Base-by-base conservation (phyloP, 192 early-diverging fungal genomes). In the Coemansia sp. region DNA sequence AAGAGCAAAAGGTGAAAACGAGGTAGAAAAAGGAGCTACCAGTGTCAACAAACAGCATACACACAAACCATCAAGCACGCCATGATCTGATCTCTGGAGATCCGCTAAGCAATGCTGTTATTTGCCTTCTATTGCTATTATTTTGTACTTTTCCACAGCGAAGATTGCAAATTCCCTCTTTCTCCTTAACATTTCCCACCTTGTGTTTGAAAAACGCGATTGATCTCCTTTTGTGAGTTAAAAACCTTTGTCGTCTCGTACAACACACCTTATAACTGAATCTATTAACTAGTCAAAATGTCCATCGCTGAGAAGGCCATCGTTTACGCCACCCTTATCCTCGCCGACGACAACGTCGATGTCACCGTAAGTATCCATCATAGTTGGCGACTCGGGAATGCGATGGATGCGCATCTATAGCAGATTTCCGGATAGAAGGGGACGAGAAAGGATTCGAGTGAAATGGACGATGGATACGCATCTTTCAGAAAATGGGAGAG, bases 271-370 rank as follows among this genome's bases (percentile, higher is more conserved):
- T 59, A 59, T 38, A 38, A 32, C 15, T 32, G 32, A 41, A 59
- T 13, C 19, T 64, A 56, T 26, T 5, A 47, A 56, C 49, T 72
- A 67, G 57, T 68, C 54, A 76, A 48, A 52, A 76, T 86, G 79
- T 88, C 88, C 69, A 69, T 85, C 79, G 75, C 89, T 74, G 94
- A 98, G 86, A 87, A 90, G 72, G 95, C 96, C 78, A 88, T 93
- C 85, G 90, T 90, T 59, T 97, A 98, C 90, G 94, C 97, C 70
- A 89, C 97, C 52, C 92, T 99, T 74, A 98, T 98, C 90, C 95
- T 99, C 80, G 87, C 93, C 85, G 97, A 99, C 84, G 97, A 98
- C 84, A 91, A 93, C 76, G 84, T 97, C 83, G 95, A 91, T 72
- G 94, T 99, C 88, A 94, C 95, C 73, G 95, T 97, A 83, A 78